Conservation (phyloP, 768 basidiomycete genomes). For the Tricholoma terreum region DNA sequence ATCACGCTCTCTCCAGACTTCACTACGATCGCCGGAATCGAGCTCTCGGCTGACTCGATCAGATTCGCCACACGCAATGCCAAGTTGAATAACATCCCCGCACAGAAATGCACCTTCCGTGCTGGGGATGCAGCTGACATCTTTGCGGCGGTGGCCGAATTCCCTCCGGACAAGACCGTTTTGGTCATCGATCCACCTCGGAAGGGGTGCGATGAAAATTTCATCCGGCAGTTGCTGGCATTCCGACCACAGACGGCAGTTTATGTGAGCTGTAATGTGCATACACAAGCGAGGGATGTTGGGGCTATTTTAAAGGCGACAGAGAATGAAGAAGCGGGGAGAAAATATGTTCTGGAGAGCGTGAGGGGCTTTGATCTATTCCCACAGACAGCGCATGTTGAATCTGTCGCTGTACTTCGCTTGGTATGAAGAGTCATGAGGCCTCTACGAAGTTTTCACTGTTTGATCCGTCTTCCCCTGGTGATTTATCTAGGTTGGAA, state of each 20-base stretch:
- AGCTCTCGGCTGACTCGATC: constrained; percentile 75
- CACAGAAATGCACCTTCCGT: constrained; percentile 61
- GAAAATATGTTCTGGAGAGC: constrained; percentile 75
- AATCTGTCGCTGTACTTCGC: constrained; percentile 71
- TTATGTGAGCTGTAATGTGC: constrained; percentile 95
- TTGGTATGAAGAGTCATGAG: constrained; percentile 25
- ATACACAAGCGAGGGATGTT: constrained; percentile 87
- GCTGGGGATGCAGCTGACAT: constrained; percentile 87
- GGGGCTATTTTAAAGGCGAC: constrained; percentile 61
- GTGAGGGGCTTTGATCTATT: constrained; percentile 91
- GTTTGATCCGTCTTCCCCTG: background rate
- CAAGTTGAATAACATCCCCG: constrained; percentile 54
- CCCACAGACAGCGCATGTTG: constrained; percentile 94
- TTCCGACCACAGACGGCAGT: constrained; percentile 72
- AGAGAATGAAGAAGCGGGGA: constrained; percentile 33
- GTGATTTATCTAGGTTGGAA: background rate
- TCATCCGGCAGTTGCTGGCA: constrained; percentile 70
- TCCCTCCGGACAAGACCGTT: constrained; percentile 64
- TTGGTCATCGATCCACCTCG: constrained; percentile 89
- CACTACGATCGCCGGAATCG: constrained; percentile 79
- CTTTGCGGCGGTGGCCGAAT: constrained; percentile 62
- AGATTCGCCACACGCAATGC: constrained; percentile 66
- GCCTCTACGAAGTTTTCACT: background rate
- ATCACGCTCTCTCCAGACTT: constrained; percentile 80
- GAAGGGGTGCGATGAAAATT: constrained; percentile 86